Evolutionary conservation across 805 yeast genomes (phyloP), one percentile per base, ranked within the genome.

Genomic region (Saccharomycopsis sp.): DNA sequence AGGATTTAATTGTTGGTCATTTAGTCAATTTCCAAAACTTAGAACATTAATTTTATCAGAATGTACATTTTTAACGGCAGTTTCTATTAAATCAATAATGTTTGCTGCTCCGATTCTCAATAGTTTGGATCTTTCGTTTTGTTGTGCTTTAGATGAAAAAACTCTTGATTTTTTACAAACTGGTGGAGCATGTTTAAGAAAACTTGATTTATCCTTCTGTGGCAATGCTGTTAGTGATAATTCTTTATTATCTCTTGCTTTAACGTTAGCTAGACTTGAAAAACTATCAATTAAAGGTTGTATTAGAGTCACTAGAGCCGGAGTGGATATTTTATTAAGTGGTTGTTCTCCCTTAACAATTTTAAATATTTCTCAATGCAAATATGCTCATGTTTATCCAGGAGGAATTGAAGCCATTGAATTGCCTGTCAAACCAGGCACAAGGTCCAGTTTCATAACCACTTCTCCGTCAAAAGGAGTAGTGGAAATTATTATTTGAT

Each of bases 181-280:
- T 14, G 81, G 83, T n/a, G 79, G 86, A 52, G 77, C 72, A 36
- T 56, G 63, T 5, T 56, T 82, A 44, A 55, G 63, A 32, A 56
- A 59, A 17, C 58, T 82, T 45, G 78, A 79, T 49, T 55, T 81
- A 26, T 74, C 84, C 8, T 82, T 79, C 52, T 82, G 89, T 58
- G 89, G 89, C 3, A 70, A 81, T 23, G 88, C 89, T 1, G 86
- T 82, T 4, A 76, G 85, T 51, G 89, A 82, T 51, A 67, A 76
- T 14, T 74, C 86, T 1, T 55, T 81, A 30, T 65, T 74, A 28
- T 70, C 79, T 1, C 65, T 82, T 8, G 73, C 83, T 2, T 54
- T 72, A 26, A 72, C 75, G 47, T 59, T 80, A 46, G 59, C 66
- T 40, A 52, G 62, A 26, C 56, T 82, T 47, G 67, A 69, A 39